phyloP scores from a whole-genome alignment of 2,329 filamentous ascomycete genomes.

The Xylaria sp. region DNA sequence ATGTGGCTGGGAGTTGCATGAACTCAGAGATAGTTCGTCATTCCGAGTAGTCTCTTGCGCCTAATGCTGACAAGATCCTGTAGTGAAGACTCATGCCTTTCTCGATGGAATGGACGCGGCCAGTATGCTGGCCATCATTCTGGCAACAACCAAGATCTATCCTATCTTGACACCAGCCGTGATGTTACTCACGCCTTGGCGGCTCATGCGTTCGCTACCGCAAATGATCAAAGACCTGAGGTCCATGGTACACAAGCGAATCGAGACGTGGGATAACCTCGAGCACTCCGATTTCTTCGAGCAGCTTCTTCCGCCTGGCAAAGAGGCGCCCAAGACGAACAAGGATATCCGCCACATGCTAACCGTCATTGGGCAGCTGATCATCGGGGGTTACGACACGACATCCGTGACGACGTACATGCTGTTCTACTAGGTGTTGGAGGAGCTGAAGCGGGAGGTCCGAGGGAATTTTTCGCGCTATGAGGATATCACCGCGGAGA shows the following conservation, averaged over 20 bases:
- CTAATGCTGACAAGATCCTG: not conserved
- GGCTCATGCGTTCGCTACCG: not conserved
- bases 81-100: not conserved
- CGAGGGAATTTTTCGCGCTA: slow-evolving; percentile 46
- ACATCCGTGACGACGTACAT: slow-evolving; percentile 25
- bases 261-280: slow-evolving; percentile 3
- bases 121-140: not conserved
- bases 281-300: slow-evolving; percentile 30
- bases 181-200: not conserved
- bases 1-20: slow-evolving; percentile 8
- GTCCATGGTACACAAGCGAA: not conserved
- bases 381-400: slow-evolving; percentile 32
- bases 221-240: not conserved
- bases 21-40: slow-evolving; percentile 10
- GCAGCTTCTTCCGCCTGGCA: slow-evolving; percentile 20
- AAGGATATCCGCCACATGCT: slow-evolving; percentile 19
- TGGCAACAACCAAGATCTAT: not conserved
- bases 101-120: not conserved
- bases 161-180: not conserved
- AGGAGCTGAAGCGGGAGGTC: slow-evolving; percentile 45
- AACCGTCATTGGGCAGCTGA: slow-evolving; percentile 14
- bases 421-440: slow-evolving; percentile 17
- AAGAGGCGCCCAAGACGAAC: not conserved
- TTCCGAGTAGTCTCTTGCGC: not conserved
- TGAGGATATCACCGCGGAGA: slow-evolving; percentile 46